Base-by-base conservation (phyloP, 495 filamentous ascomycete species). In the Penicillium tannophilum region DNA sequence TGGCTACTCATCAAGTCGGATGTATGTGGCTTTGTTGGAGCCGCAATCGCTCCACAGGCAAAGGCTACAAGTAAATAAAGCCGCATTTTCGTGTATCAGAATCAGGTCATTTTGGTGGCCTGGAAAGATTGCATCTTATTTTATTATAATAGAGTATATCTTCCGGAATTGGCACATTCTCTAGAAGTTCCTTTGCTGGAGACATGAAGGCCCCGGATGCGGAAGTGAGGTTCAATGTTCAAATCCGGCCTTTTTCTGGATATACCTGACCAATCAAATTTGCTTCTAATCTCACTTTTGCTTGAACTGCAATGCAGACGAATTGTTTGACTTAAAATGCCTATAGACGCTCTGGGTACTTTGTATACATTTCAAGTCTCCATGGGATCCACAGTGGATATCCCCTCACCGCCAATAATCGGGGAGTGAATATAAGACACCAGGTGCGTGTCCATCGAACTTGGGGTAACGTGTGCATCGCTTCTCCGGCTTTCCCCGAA, bases 351-450 rank as follows among this genome's bases (percentile, higher is more conserved):
- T 10, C 14, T 36, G 3, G 33, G 33, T 23, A 20, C 44, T 47
- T 16, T 26, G 44, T 47, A 47, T 26, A n/a, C 28, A 11, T 19
- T 35, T 24, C 11, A 49, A 28, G n/a, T 36, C 33, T 26, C 10
- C 31, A 11, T 11, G 10, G 17, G 31, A 52, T 52, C 35, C 43
- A 55, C 53, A 35, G 59, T 43, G 26, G 59, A 65, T 71, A 67
- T 74, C 68, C 66, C 71, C 67, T 56, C 53, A 49, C 63, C 65
- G 62, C 61, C 65, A 67, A 65, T 67, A 6, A 55, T 16, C 31
- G 12, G 2, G 7, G 45, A 16, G 30, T 54, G 53, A 63, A 61
- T 51, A 57, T 67, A 63, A 70, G 61, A 67, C 67, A 36, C 9
- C 33, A 36, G 31, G 51, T 55, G 55, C 35, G 52, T 63, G 52